phyloP scores from a whole-genome alignment of 139 green algal genomes.

The Pseudopediastrum boryanum region DNA sequence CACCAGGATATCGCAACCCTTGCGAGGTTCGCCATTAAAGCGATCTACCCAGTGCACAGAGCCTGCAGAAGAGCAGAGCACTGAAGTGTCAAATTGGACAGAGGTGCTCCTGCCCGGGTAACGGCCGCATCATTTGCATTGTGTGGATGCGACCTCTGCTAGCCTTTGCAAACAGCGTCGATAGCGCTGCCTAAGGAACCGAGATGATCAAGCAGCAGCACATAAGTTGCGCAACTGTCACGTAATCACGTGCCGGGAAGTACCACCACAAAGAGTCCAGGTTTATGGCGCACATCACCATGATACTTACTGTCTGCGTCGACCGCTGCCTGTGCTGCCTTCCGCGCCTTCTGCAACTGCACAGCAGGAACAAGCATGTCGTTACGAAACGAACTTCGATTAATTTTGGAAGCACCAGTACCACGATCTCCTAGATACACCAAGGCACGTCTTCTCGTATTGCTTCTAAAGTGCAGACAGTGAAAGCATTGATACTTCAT shows the following conservation, averaged over 20 bases:
- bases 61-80: constrained; percentile 20
- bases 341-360: constrained; percentile 37
- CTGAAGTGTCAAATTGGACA: not conserved
- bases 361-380: not conserved
- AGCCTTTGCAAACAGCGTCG: not conserved
- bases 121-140: not conserved
- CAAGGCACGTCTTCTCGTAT: too few relatives aligned
- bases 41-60: constrained; percentile 79
- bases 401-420: too few relatives aligned
- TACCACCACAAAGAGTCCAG: not conserved
- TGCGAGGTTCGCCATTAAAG: constrained; percentile 84
- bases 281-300: too few relatives aligned
- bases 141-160: not conserved
- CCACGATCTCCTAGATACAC: too few relatives aligned
- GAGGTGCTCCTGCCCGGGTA: not conserved
- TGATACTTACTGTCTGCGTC: constrained; percentile 43
- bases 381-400: too few relatives aligned
- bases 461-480: too few relatives aligned
- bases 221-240: not conserved
- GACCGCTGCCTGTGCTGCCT: constrained; percentile 38
- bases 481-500: too few relatives aligned
- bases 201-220: not conserved
- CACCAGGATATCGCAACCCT: constrained; percentile 97
- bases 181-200: not conserved
- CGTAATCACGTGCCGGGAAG: not conserved